Evolutionary conservation across 768 basidiomycete species (phyloP).

Genomic region (Russula sp.): DNA sequence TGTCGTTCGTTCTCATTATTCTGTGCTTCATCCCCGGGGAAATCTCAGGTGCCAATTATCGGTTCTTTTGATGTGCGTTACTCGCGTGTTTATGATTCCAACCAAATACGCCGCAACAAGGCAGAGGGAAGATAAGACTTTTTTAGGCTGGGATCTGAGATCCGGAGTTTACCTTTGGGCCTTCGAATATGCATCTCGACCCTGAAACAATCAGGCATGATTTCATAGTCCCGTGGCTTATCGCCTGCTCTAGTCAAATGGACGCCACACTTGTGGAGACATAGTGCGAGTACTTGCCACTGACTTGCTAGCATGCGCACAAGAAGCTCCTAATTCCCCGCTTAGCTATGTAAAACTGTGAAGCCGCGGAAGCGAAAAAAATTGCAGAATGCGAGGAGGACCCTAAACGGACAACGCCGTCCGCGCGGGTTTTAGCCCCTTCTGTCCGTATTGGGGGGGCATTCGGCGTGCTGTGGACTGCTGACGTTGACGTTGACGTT

Average conservation of each 20-base stretch:
- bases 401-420: background rate
- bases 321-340: background rate
- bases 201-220: background rate
- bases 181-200: background rate
- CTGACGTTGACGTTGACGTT: too few relatives aligned
- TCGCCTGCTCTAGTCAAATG: background rate
- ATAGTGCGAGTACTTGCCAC: background rate
- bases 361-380: constrained; percentile 3
- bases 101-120: background rate
- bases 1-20: constrained; percentile 14
- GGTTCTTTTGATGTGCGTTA: constrained; percentile 4
- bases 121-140: background rate
- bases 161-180: constrained; percentile 3
- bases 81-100: background rate
- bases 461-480: too few relatives aligned
- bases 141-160: constrained; percentile 7
- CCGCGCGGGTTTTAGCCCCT: too few relatives aligned
- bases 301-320: background rate
- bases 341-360: background rate
- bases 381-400: background rate
- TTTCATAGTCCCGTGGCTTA: background rate
- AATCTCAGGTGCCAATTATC: constrained; percentile 18
- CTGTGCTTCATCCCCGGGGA: constrained; percentile 7
- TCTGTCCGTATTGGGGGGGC: too few relatives aligned
- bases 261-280: background rate